Evolutionary conservation across 1,139 yeast species (phyloP).

Genomic region (Petasospora fabianii): DNA sequence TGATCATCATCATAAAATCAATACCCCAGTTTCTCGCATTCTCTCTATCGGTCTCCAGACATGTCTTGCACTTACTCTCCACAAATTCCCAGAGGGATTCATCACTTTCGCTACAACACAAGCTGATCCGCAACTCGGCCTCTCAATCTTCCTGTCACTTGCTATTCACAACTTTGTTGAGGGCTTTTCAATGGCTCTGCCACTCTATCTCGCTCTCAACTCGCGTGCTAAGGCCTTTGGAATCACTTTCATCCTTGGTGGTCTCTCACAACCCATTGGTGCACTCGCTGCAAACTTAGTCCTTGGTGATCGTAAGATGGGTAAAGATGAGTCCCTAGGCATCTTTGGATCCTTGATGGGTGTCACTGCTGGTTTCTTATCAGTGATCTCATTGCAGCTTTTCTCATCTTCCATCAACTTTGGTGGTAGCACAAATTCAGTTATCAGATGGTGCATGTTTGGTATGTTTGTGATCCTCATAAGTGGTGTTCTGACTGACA

Average conservation of each 20-base stretch:
- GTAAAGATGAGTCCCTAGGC: constrained; percentile 36
- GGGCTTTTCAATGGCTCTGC: constrained; percentile 92
- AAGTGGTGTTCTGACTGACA: constrained; percentile 23
- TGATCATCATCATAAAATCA: constrained; percentile 74
- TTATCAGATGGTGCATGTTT: constrained; percentile 47
- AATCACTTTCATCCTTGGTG: constrained; percentile 70
- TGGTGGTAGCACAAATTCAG: constrained; percentile 57
- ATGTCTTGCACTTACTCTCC: constrained; percentile 79
- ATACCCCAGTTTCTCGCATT: constrained; percentile 71
- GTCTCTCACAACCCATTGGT: constrained; percentile 85
- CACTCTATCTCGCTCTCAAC: constrained; percentile 69
- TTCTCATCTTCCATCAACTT: constrained; percentile 71
- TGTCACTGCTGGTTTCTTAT: constrained; percentile 78
- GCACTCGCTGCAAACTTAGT: constrained; percentile 68
- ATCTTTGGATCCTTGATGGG: constrained; percentile 66
- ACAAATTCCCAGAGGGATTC: constrained; percentile 94
- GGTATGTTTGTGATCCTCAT: constrained; percentile 39
- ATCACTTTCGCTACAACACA: constrained; percentile 77
- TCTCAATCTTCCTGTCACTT: constrained; percentile 77
- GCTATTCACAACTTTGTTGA: constrained; percentile 92
- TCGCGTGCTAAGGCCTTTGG: constrained; percentile 62
- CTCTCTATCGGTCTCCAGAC: constrained; percentile 89
- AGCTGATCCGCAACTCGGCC: constrained; percentile 69
- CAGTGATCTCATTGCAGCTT: constrained; percentile 82
- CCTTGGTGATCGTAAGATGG: constrained; percentile 39